Evolutionary conservation across 1,284 basidiomycete species (phyloP).

Genomic region (Pterulicium gracile): DNA sequence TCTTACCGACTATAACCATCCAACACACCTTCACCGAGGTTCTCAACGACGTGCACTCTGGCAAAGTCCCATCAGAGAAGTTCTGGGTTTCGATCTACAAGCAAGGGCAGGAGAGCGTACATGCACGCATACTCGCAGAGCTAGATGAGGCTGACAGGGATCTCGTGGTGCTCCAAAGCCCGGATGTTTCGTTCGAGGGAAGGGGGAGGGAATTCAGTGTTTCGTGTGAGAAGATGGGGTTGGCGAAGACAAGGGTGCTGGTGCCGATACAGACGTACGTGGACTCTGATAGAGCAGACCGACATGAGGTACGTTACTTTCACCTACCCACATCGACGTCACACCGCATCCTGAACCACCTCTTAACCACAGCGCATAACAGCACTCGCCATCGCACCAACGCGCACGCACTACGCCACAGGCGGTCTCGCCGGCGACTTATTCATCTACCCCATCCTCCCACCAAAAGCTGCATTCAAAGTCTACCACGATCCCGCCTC

Average conservation of each 20-base stretch:
- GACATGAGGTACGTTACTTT: slow-evolving; percentile 23
- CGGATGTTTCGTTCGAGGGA: slow-evolving; percentile 27
- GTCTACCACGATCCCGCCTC: slow-evolving; percentile 7
- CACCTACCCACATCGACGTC: slow-evolving; percentile 7
- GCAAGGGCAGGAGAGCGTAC: slow-evolving; percentile 26
- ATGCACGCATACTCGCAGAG: slow-evolving; percentile 42
- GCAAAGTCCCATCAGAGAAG: slow-evolving; percentile 42
- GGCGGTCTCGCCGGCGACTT: slow-evolving; percentile 51
- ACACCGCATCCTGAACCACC: slow-evolving; percentile 9
- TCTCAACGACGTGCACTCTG: slow-evolving; percentile 47
- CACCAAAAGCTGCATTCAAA: too few relatives aligned
- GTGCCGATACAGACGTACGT: slow-evolving; percentile 33
- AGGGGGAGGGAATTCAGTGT: slow-evolving; percentile 20
- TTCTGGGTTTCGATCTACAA: slow-evolving; percentile 71
- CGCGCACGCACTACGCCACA: slow-evolving; percentile 44
- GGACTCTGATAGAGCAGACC: slow-evolving; percentile 30
- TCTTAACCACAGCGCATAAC: slow-evolving; percentile 44
- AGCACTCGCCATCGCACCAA: slow-evolving; percentile 50
- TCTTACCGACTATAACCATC: slow-evolving; percentile 45
- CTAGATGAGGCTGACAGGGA: slow-evolving; percentile 44
- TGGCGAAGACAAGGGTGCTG: slow-evolving; percentile 26
- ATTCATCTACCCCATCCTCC: slow-evolving; percentile 31
- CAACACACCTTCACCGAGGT: slow-evolving; percentile 52
- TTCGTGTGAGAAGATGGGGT: slow-evolving; percentile 23
- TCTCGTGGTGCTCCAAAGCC: slow-evolving; percentile 27